These are phyloP conservation scores for Clavaria fumosa DNA, from an alignment of 768 basidiomycete genomes.

Conservation along the genomic window DNA sequence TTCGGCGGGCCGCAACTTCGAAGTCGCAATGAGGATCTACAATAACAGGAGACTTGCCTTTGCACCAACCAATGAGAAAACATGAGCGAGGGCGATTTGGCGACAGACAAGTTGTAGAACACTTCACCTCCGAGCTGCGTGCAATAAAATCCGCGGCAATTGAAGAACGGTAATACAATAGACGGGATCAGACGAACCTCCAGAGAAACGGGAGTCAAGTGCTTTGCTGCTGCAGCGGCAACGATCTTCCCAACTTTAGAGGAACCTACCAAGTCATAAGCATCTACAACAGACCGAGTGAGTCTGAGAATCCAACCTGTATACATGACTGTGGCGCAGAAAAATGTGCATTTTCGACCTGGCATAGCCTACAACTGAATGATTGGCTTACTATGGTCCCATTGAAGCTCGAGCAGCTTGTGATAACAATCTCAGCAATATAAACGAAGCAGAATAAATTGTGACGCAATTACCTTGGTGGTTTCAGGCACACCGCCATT, in stretches of 20 bases:
- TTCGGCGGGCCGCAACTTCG: slow-evolving; percentile 45
- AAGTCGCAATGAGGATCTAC: slow-evolving; percentile 58
- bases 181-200: slow-evolving; percentile 17
- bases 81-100: neutral
- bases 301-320: slow-evolving; percentile 43
- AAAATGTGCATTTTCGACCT: slow-evolving; percentile 1
- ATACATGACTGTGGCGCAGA: slow-evolving; percentile 33
- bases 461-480: slow-evolving; percentile 26
- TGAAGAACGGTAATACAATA: neutral
- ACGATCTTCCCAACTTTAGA: slow-evolving; percentile 52
- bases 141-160: slow-evolving; percentile 3
- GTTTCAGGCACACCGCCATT: slow-evolving; percentile 55
- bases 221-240: slow-evolving; percentile 60
- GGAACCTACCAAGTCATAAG: too few relatives aligned
- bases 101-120: neutral
- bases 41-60: slow-evolving; percentile 61
- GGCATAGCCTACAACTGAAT: too few relatives aligned
- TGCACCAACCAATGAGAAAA: neutral
- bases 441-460: neutral
- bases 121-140: slow-evolving; percentile 31
- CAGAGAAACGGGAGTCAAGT: slow-evolving; percentile 47
- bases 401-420: slow-evolving; percentile 58
- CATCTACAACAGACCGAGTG: too few relatives aligned
- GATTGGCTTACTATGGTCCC: slow-evolving; percentile 40
- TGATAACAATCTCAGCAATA: neutral